Conservation (phyloP, 345 rosid species). For the Pseudoturritis turrita region DNA sequence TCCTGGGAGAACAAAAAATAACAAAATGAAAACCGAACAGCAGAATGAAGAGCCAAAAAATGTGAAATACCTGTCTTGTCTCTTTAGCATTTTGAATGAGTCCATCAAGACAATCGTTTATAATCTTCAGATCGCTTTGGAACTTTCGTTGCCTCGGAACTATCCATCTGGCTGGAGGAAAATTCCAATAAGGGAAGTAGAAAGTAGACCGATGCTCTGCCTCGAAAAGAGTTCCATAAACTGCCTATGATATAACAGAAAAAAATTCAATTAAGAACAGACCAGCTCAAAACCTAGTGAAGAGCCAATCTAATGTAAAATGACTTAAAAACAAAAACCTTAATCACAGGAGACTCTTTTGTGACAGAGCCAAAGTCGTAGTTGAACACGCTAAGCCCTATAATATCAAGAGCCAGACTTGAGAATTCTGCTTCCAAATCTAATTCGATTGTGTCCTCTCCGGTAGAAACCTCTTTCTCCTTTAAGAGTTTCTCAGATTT, state of each 20-base stretch:
- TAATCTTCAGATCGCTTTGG: conserved; percentile 73
- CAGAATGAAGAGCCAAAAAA: background rate
- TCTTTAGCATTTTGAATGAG: conserved; percentile 93
- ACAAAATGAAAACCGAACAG: background rate
- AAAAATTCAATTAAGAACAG: background rate
- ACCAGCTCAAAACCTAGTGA: background rate
- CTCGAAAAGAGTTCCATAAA: conserved; percentile 94
- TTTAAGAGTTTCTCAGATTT: conserved; percentile 64
- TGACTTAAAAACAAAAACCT: conserved; percentile 38
- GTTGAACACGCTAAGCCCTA: conserved; percentile 94
- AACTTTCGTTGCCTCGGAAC: conserved; percentile 91
- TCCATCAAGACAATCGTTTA: conserved; percentile 90
- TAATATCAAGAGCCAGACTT: conserved; percentile 86
- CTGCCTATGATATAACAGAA: conserved; percentile 56
- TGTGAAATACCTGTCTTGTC: conserved; percentile 59
- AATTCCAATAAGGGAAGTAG: conserved; percentile 91
- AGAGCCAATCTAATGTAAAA: background rate
- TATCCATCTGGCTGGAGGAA: conserved; percentile 86
- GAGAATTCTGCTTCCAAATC: conserved; percentile 97
- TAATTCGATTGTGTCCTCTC: conserved; percentile 51
- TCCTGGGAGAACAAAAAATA: conserved; percentile 47
- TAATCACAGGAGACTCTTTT: conserved; percentile 91
- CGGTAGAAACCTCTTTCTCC: conserved; percentile 38
- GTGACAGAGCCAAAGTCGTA: conserved; percentile 89
- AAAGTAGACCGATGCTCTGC: conserved; percentile 98